Evolutionary conservation across 2,329 filamentous ascomycete species (phyloP), one percentile per base, ranked within the genome.

Genomic region (Ampelomyces quisqualis): DNA sequence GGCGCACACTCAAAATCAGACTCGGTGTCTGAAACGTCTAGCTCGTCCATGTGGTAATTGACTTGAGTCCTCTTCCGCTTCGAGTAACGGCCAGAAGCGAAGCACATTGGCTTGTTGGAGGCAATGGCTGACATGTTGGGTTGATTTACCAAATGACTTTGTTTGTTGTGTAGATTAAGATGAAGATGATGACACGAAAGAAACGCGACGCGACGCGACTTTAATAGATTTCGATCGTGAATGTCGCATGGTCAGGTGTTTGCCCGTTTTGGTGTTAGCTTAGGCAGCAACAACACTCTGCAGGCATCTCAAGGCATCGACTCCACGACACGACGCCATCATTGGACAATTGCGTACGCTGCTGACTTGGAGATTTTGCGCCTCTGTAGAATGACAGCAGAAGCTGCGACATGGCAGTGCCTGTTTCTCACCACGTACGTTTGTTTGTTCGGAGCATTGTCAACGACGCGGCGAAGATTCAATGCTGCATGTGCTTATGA

Each of bases 61-160:
- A 67, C 43, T 34, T 62, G 58, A 5, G 52, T 55, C 27, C 62
- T 51, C 55, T 67, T 67, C 40, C 64, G 62, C 42, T 67, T 67
- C 2, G 62, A 60, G 43, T 60, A 60, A 19, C 58, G 55, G 23
- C 52, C 53, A 11, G 50, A 51, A 1, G 51, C 48, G 32, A 51
- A 52, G 17, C 49, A 46, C 7, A 36, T 43, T 23, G n/a, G n/a
- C n/a, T 45, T 38, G 20, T 37, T 18, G 18, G 33, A 31, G 14
- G 38, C 34, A 14, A 31, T 10, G 34, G 53, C 43, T 34, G 51
- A 50, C 57, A 62, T 62, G 21, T 24, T 24, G 21, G 6, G 7
- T 7, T 20, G 4, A 27, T 31, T 20, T 10, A 20, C 15, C 29
- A 18, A 17, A 26, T 28, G 8, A 30, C 18, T 39, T 21, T 14